phyloP scores from a whole-genome alignment of 2,329 filamentous ascomycete genomes.

The Nectriaceae sp. region DNA sequence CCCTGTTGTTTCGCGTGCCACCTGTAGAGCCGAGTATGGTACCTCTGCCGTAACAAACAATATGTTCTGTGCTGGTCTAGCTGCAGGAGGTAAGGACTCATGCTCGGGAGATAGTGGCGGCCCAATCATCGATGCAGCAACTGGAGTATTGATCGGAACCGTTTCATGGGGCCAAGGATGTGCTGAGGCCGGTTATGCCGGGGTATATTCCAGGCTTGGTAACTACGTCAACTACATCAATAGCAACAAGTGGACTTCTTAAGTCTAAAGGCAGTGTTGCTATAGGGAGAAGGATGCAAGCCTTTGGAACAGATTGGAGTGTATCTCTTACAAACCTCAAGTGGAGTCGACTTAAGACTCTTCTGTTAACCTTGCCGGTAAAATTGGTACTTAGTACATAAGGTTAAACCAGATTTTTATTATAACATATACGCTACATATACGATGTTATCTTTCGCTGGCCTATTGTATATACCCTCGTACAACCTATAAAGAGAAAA shows the following conservation, averaged over 20 bases:
- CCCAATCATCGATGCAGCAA: conserved; percentile 28
- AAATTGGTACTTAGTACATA: no score
- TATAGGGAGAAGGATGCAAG: no score
- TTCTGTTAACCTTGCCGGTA: no score
- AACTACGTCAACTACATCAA: conserved; percentile 29
- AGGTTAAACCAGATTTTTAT: no score
- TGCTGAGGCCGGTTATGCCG: conserved; percentile 24
- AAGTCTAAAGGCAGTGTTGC: not conserved
- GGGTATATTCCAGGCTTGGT: conserved; percentile 33
- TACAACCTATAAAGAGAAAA: no score
- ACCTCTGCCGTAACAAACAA: conserved; percentile 25
- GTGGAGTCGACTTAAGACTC: no score
- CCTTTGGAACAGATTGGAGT: no score
- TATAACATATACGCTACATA: no score
- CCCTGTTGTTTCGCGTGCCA: conserved; percentile 29
- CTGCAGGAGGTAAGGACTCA: conserved; percentile 31
- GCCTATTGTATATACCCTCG: no score
- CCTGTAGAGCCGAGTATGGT: conserved; percentile 27
- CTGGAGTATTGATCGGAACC: conserved; percentile 24
- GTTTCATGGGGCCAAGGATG: conserved; percentile 36
- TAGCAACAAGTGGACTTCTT: conserved; percentile 13
- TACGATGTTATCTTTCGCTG: no score
- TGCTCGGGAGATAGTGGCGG: conserved; percentile 36
- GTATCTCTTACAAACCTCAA: no score
- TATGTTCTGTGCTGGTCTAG: conserved; percentile 36